Base-by-base conservation (phyloP, 768 basidiomycete species). In the Pulveroboletus sp. region DNA sequence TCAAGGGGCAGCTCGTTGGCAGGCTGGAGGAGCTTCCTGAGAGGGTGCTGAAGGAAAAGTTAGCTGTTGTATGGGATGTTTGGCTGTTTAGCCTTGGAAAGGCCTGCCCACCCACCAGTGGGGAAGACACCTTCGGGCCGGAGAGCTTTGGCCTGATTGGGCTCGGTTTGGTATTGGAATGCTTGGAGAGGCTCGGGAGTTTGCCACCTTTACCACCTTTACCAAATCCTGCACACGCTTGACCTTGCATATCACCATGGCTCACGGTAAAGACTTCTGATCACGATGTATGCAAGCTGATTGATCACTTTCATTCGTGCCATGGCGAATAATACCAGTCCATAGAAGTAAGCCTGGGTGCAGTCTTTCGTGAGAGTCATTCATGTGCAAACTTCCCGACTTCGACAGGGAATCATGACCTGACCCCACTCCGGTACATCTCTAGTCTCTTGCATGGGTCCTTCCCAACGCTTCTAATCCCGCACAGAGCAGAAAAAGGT, bases 71-170 rank as follows among this genome's bases (percentile, higher is more conserved):
- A 1, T 91, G 87, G 88, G 66, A 63, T 8, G 82, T 80, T 9
- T 91, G 86, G 87, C 66, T 70, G 27, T 77, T 75, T 53, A 78
- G 80, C 50, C 71, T 75, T 37, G 59, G 69, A 35, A 70, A 73
- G 43, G 60, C 55, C 20, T 34, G 52, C 1, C 57, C 60, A 23
- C 67, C 66, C 7, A 7, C 37, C 25, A 27, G 25, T 12, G 51
- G 13, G 8, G 59, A 57, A 36, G 62, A 67, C 11, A 31, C 20
- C 16, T 78, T 79, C 58, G 83, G 81, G 13, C 70, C 75, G 3
- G 73, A 79, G 47, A 89, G 85, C 54, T 90, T 90, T 61, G 80
- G 82, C 7, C 58, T 91, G 37, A 72, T 90, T 40, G 79, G 80
- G 0, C 69, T 90, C 34, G 75, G 75, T 11, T 64, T 75, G 5